These are phyloP conservation scores for Lachancea sp. DNA, from an alignment of 805 yeast species.

Conservation along the genomic window DNA sequence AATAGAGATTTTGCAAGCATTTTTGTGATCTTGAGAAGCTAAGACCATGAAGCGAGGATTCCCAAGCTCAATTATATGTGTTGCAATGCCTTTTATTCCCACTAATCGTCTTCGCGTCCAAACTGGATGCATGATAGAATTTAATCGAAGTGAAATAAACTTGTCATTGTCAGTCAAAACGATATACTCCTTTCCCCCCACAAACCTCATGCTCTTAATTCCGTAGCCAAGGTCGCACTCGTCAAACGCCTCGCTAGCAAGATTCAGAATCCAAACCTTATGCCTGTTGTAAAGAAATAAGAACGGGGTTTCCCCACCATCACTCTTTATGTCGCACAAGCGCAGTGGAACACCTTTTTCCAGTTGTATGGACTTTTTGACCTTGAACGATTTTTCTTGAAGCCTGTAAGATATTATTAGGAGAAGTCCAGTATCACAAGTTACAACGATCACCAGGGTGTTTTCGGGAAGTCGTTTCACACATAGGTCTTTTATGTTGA, in stretches of 20 bases:
- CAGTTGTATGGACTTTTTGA: not conserved
- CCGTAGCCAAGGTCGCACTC: not conserved
- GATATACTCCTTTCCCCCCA: not conserved
- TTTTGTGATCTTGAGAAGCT: not conserved
- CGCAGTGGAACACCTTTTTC: not conserved
- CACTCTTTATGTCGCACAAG: not conserved
- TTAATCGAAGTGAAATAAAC: not conserved
- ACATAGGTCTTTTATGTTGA: not conserved
- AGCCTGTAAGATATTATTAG: not conserved
- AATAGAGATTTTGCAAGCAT: not conserved
- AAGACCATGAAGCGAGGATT: conserved; percentile 1
- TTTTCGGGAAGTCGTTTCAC: not conserved
- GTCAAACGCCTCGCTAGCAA: not conserved
- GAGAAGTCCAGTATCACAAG: not conserved
- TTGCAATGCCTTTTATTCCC: not conserved
- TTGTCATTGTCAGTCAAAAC: conserved; percentile 1
- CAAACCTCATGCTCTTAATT: not conserved
- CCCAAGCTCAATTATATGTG: not conserved
- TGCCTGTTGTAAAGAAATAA: conserved; percentile 1
- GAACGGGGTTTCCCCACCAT: not conserved
- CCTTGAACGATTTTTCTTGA: not conserved
- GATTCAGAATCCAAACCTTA: not conserved
- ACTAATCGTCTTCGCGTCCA: not conserved
- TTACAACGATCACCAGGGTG: not conserved
- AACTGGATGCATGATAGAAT: not conserved